Base-by-base conservation (phyloP, 805 yeast species). In the Ogataea saltuana region DNA sequence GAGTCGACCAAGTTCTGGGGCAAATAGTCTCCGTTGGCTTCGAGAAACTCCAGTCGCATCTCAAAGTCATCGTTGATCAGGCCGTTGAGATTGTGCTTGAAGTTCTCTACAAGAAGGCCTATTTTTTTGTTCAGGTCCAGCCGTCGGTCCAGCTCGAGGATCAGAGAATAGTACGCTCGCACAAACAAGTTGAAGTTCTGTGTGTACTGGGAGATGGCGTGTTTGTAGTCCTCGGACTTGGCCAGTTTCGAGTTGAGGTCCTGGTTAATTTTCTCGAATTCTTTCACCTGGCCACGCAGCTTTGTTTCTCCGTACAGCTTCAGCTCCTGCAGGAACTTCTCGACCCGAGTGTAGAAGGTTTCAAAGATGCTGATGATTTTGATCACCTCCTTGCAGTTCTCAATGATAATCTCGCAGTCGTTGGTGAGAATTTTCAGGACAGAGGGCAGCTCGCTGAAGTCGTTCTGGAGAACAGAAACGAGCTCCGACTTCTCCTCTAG, bases 71-170 rank as follows among this genome's bases (percentile, higher is more conserved):
- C 70, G 4, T 59, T 55, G 39, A 71, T 68, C 4, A 78, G 51
- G 4, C 55, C 41, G 12, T 64, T 50, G 12, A 83, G 54, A 33
- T 69, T 65, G 0, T 51, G 33, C 36, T 72, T 64, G 50, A 83
- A 71, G 1, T 68, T 68, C 6, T 65, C 58, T 1, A 80, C 57
- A 2, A 77, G 50, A 6, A 50, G 50, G 6, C 60, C 49, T 60
- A 83, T 69, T 33, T 69, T 61, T 1, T 49, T 52, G 33, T 76
- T 72, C 1, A 75, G 55, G 9, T 60, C 59, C 15, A 59, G 57
- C 34, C 88, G 68, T 35, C 89, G 67, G 6, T 72, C 63, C 1
- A 78, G 63, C 53, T 83, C 90, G 15, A 71, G 46, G 0, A 80
- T 52, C 42, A 83, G 56, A 3, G 74, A 68, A 39, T 74, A 67